Evolutionary conservation across 106 monocot species (phyloP), one percentile per base, ranked within the genome.

Genomic region (Acorus calamus): DNA sequence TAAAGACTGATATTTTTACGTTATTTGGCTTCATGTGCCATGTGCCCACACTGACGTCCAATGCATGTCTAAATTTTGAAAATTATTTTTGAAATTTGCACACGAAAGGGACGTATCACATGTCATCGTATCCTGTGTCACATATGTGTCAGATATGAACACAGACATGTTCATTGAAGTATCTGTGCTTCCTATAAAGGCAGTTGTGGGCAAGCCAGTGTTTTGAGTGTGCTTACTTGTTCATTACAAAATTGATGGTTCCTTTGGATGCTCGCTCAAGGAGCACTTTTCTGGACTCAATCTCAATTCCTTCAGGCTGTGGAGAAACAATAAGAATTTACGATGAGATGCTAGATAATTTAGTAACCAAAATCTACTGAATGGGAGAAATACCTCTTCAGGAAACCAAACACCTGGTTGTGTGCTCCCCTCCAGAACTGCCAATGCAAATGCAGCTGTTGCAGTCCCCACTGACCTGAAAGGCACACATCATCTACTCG

Each of bases 371-470:
- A 28, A 28, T 28, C 28, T 28, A 28, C 28, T 28, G 28, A 28
- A 28, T 1, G 28, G 28, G 28, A 28, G 28, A 52, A 13, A 47
- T 69, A 89, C 94, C 94, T 94, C 86, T 68, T 94, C 94, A 12
- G 89, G 94, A 74, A 94, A 94, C 94, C 94, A 94, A 46, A 94
- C 94, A 59, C 94, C 94, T 59, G 79, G 89, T 48, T 94, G 94
- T 53, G 94, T 79, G 60, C 52, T 80, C 8, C 86, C 89, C 68
- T 89, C 89, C 63, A 94, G 94, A 67, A 94, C 50, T 50, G 94
- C 77, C 60, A 89, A 66, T 53, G 71, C 86, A 87, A 94, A 94
- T 75, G 94, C 89, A 71, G 94, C 86, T 14, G 73, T 76, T 69
- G 84, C 63, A 62, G 67, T 62, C 65, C 89, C 89, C 11, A 84